These are phyloP conservation scores for Boletus tomentosulus DNA, from an alignment of 768 basidiomycete genomes.

Conservation along the genomic window DNA sequence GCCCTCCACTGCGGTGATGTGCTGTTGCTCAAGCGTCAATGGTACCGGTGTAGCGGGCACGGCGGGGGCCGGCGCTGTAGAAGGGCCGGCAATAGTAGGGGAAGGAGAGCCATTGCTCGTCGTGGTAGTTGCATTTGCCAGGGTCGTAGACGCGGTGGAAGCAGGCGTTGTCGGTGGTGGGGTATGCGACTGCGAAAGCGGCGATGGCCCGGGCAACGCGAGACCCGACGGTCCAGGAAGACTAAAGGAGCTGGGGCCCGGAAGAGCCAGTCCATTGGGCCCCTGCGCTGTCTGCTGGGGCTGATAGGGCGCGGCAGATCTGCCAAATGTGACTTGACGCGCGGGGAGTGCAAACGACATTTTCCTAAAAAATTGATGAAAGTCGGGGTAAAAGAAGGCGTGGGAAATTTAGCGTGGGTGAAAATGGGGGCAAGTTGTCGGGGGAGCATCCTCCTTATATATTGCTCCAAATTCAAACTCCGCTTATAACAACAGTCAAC, in stretches of 20 bases:
- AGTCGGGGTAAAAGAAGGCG: slow-evolving; percentile 22
- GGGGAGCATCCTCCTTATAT: slow-evolving; percentile 25
- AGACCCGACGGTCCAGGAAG: slow-evolving; percentile 39
- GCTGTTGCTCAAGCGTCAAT: slow-evolving; percentile 84
- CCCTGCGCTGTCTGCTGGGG: slow-evolving; percentile 39
- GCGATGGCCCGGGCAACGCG: slow-evolving; percentile 53
- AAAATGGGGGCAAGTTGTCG: slow-evolving; percentile 14
- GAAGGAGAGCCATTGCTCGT: slow-evolving; percentile 29
- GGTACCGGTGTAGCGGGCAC: slow-evolving; percentile 67
- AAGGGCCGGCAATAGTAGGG: slow-evolving; percentile 53
- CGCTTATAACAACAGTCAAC: slow-evolving; percentile 23
- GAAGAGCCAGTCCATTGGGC: slow-evolving; percentile 56
- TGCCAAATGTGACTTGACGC: slow-evolving; percentile 75
- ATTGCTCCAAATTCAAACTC: slow-evolving; percentile 25
- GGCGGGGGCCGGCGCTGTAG: slow-evolving; percentile 47
- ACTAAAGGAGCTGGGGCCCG: slow-evolving; percentile 44
- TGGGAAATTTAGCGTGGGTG: slow-evolving; percentile 28
- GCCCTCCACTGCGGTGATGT: slow-evolving; percentile 95
- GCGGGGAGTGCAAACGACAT: slow-evolving; percentile 70
- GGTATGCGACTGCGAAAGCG: slow-evolving; percentile 44
- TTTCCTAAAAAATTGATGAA: slow-evolving; percentile 4
- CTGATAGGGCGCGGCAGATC: slow-evolving; percentile 47
- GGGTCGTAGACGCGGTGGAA: slow-evolving; percentile 3
- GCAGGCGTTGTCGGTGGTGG: slow-evolving; percentile 24
- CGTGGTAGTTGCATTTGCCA: slow-evolving; percentile 30